Evolutionary conservation across 495 filamentous ascomycete species (phyloP), one percentile per base, ranked within the genome.

Genomic region (Penicillium cataractarum): DNA sequence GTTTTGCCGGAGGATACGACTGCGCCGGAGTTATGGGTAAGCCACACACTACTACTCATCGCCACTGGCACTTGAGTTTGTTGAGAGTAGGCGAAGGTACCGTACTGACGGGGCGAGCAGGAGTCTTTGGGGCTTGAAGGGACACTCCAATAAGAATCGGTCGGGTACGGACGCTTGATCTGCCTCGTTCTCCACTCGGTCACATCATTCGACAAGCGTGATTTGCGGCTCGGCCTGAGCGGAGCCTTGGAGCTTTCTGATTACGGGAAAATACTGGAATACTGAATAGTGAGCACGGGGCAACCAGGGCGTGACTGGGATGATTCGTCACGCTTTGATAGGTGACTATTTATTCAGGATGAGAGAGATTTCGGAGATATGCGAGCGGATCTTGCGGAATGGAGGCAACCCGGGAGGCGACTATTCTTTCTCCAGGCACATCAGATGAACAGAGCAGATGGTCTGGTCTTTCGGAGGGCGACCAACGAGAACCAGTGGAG

Each of bases 1-100:
- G 71, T 77, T 32, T 62, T 86, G 60, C 77, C 81, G 22, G 78
- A 82, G 49, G 77, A 75, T 46, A 76, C 75, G 67, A 80, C 68
- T 55, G 72, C 67, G 63, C 67, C 71, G 26, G 81, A 86, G 58
- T 67, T 86, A 12, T 84, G 82, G 83, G 84, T 86, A 65, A 65
- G 78, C 63, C 48, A 33, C 33, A 40, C 22, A 46, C 42, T 0
- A 10, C n/a, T n/a, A 0, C 7, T 21, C 32, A 19, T 62, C 44
- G 42, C 52, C 22, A 57, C 31, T n/a, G 33, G 52, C 9, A 8
- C 37, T 19, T 21, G 15, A 4, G 46, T 35, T 1, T n/a, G n/a
- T n/a, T n/a, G n/a, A n/a, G n/a, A n/a, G n/a, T n/a, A n/a, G n/a
- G n/a, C n/a, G n/a, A n/a, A n/a, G n/a, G n/a, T n/a, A n/a, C n/a